phyloP scores from a whole-genome alignment of 305 asterid genomes.

The Rubia balearica region DNA sequence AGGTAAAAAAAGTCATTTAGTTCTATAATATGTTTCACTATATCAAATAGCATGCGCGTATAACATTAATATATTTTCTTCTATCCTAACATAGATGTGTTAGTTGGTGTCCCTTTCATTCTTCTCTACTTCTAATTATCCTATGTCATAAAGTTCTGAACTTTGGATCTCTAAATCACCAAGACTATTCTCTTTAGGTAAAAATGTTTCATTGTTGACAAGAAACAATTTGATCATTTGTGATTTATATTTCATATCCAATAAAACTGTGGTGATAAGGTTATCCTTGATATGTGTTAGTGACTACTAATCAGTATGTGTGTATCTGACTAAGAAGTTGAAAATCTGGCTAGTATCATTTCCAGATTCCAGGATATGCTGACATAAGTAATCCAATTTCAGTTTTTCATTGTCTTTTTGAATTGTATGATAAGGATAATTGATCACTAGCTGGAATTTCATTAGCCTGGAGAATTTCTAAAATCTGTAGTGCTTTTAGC shows the following conservation, averaged over 20 bases:
- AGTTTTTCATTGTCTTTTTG: neutral
- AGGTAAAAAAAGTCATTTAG: no score
- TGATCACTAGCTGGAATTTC: no score
- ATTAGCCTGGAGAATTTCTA: constrained; percentile 4
- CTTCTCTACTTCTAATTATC: neutral
- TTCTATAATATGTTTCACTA: neutral
- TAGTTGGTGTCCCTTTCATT: neutral
- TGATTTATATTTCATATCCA: neutral
- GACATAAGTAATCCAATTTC: neutral
- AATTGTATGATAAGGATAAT: neutral
- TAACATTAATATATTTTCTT: neutral
- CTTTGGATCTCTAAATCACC: neutral
- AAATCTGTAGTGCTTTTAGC: neutral
- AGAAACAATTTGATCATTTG: neutral
- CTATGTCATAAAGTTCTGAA: neutral
- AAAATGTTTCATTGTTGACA: neutral
- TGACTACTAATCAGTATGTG: neutral
- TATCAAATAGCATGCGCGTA: neutral
- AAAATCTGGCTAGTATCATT: neutral
- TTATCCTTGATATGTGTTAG: neutral
- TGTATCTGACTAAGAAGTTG: neutral
- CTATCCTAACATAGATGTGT: neutral
- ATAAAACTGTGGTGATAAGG: neutral
- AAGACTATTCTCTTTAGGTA: no score
- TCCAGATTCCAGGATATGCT: neutral